Evolutionary conservation across 331 rosid species (phyloP), one percentile per base, ranked within the genome.

Genomic region (Acacia pycnantha): DNA sequence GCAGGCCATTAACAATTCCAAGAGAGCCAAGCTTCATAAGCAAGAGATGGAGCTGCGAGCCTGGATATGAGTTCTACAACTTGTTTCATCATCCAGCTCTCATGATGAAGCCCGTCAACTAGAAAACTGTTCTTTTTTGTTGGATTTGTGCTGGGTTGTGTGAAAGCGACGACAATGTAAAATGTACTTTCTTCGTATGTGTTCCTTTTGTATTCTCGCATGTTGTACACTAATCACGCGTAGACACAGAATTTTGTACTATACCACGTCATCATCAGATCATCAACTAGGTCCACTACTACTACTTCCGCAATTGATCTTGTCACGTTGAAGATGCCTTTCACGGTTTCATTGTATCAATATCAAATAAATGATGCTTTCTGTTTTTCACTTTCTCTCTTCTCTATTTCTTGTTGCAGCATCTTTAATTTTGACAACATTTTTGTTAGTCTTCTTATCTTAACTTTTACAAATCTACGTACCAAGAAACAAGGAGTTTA

Each of bases 1-100:
- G 71, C 89, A 90, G 90, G 89, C 90, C 90, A 35, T 79, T 88
- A 79, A 90, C 90, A 46, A 77, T 92, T 80, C 92, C 92, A 41
- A 93, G 85, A 86, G 94, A 95, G 73, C 97, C 99, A 75, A 89
- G 94, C 83, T 78, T 93, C 75, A 84, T 71, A 79, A 74, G 85
- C 83, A 90, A 90, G 86, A 77, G 91, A 65, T 87, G 90, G 87
- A 66, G 79, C 61, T 83, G 88, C 85, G 33, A 73, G 43, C 74
- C 86, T 50, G 85, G 85, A 73, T 70, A 76, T 79, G 90, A 86
- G 48, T 80, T 87, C 80, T 85, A 93, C 88, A 84, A 58, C 75
- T 85, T 94, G 70, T 91, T 85, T 40, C 87, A 86, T 77, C 68
- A 68, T 74, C 92, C 81, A 35, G 83, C 91, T 85, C 88, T 87